Evolutionary conservation across 257 asterid genomes (phyloP).

Genomic region (Przewalskia tangutica): DNA sequence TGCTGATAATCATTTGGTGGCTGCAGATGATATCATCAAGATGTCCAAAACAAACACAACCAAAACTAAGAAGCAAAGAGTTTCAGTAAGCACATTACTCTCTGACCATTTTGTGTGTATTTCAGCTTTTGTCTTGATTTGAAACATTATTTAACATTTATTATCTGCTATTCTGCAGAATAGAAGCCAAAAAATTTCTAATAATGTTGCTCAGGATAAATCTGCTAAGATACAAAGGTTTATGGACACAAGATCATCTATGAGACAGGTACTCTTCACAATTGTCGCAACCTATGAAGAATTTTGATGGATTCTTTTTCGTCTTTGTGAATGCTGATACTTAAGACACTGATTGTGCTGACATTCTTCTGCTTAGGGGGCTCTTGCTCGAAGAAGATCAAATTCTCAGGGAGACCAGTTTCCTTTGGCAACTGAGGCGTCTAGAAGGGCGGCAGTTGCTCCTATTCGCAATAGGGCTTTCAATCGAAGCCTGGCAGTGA

Average conservation of each 20-base stretch:
- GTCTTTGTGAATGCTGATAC: neutral
- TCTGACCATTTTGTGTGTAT: neutral
- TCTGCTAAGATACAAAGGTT: constrained; percentile 32
- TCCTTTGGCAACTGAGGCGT: constrained; percentile 66
- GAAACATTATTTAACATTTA: neutral
- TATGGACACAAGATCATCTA: constrained; percentile 55
- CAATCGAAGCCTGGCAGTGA: constrained; percentile 32
- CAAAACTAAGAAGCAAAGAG: constrained; percentile 55
- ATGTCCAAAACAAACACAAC: constrained; percentile 48
- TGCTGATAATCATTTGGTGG: constrained; percentile 3
- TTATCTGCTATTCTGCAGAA: constrained; percentile 34
- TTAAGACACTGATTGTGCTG: neutral
- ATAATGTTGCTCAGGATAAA: constrained; percentile 47
- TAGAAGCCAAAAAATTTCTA: constrained; percentile 36
- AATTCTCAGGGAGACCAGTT: constrained; percentile 64
- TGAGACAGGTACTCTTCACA: constrained; percentile 57
- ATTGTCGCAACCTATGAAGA: neutral
- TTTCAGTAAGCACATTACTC: constrained; percentile 36
- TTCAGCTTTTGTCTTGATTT: neutral
- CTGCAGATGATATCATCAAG: constrained; percentile 83
- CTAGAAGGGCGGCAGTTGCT: constrained; percentile 62
- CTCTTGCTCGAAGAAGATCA: constrained; percentile 72
- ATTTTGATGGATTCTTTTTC: neutral
- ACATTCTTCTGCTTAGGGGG: constrained; percentile 42
- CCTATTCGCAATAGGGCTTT: constrained; percentile 49